phyloP scores from a whole-genome alignment of 805 yeast species.

The Yarrowia bubula region DNA sequence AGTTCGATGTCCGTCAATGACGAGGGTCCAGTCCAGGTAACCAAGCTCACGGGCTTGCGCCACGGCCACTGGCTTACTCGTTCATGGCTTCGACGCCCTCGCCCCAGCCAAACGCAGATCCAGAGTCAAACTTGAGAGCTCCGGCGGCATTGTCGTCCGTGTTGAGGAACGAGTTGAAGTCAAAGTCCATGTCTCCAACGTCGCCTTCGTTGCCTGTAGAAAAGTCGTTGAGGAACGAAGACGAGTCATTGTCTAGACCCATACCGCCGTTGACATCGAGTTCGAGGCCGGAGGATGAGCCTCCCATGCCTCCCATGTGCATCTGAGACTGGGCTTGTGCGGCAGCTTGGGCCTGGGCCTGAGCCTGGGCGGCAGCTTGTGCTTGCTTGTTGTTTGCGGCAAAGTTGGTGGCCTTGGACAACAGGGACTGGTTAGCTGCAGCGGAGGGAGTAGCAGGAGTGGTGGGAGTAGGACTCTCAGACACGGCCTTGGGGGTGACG shows the following conservation, averaged over 20 bases:
- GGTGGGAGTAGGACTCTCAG: slow-evolving; percentile 25
- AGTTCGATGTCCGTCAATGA: slow-evolving; percentile 26
- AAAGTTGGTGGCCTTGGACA: slow-evolving; percentile 21
- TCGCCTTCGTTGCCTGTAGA: slow-evolving; percentile 37
- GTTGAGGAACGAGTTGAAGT: slow-evolving; percentile 46
- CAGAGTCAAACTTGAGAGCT: slow-evolving; percentile 28
- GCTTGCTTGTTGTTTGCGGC: slow-evolving; percentile 25
- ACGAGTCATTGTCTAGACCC: slow-evolving; percentile 41
- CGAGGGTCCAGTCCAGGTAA: slow-evolving; percentile 6
- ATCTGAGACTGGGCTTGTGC: slow-evolving; percentile 22
- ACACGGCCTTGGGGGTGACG: slow-evolving; percentile 20
- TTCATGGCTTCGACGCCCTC: slow-evolving; percentile 30
- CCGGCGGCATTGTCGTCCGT: slow-evolving; percentile 40
- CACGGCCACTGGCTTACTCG: slow-evolving; percentile 22
- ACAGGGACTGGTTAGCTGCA: not conserved
- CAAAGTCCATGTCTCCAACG: slow-evolving; percentile 41
- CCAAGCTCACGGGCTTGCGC: slow-evolving; percentile 13
- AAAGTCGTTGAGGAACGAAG: slow-evolving; percentile 38
- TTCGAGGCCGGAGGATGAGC: slow-evolving; percentile 14
- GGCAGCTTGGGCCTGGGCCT: slow-evolving; percentile 17
- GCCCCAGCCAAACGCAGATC: slow-evolving; percentile 29
- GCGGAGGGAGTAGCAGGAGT: slow-evolving; percentile 26
- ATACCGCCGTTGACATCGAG: slow-evolving; percentile 28
- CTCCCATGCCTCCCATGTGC: slow-evolving; percentile 23
- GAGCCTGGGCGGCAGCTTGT: slow-evolving; percentile 15